A percentile compares a stretch with the other conserved stretches of the same genome.
Evolutionary conservation across 768 basidiomycete genomes (phyloP).

Genomic region (Termitomyces sp.): DNA sequence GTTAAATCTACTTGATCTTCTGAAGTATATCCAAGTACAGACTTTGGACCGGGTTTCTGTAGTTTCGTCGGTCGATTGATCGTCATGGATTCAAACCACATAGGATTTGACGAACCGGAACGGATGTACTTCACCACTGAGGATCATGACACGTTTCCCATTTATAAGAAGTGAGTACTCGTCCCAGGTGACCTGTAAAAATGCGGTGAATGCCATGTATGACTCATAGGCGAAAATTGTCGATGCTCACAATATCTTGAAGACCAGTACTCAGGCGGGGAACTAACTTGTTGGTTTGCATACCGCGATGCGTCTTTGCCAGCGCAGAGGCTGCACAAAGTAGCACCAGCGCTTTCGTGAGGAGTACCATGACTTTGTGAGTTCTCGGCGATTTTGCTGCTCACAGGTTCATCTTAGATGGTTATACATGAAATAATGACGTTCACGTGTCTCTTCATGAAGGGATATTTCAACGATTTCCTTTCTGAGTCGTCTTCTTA

Average conservation of each 20-base stretch:
- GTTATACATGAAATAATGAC: background rate
- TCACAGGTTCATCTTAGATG: background rate
- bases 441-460: background rate
- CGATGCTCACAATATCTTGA: slow-evolving; percentile 26
- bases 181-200: slow-evolving; percentile 38
- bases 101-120: slow-evolving; percentile 26
- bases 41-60: slow-evolving; percentile 37
- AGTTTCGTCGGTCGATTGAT: background rate
- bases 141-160: slow-evolving; percentile 36
- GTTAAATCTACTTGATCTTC: slow-evolving; percentile 34
- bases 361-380: slow-evolving; percentile 18
- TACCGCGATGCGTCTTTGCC: slow-evolving; percentile 15
- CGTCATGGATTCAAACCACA: background rate
- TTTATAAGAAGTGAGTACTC: slow-evolving; percentile 39
- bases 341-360: slow-evolving; percentile 18
- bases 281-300: background rate
- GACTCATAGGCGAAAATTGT: background rate
- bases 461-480: background rate
- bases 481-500: background rate
- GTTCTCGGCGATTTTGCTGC: background rate
- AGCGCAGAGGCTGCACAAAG: slow-evolving; percentile 19
- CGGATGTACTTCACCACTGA: slow-evolving; percentile 41
- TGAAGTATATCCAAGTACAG: slow-evolving; percentile 41
- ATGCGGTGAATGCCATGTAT: background rate
- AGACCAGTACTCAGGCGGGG: slow-evolving; percentile 23